phyloP scores from a whole-genome alignment of 208 protist genomes.

The Leptomonas pyrrhocoris region DNA sequence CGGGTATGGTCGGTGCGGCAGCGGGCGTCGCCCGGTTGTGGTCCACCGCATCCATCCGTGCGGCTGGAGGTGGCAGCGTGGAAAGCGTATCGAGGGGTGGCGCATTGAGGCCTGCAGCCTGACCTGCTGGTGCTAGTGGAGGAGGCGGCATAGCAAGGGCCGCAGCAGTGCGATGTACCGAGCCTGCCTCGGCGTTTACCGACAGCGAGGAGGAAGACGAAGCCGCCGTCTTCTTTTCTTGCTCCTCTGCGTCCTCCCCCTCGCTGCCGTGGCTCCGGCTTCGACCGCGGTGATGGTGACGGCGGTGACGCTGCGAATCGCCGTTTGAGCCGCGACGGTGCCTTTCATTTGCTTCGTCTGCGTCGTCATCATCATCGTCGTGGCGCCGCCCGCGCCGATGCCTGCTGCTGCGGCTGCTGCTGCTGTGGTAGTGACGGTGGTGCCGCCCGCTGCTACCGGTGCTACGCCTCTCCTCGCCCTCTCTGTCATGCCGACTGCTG shows the following conservation, averaged over 20 bases:
- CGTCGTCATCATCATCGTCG: not conserved
- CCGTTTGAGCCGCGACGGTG: not conserved
- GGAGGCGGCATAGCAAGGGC: too few relatives aligned
- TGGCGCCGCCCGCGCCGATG: slow-evolving; percentile 4
- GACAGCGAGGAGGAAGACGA: not conserved
- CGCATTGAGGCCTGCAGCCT: too few relatives aligned
- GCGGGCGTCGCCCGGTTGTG: not conserved
- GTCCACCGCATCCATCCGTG: not conserved
- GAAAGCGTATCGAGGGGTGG: too few relatives aligned
- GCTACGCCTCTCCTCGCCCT: not conserved
- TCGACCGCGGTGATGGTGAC: slow-evolving; percentile 13
- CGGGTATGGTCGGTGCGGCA: not conserved
- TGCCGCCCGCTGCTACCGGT: not conserved
- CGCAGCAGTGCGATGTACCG: too few relatives aligned
- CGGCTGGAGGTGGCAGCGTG: not conserved
- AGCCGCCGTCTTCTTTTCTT: not conserved
- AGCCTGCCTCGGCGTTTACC: not conserved
- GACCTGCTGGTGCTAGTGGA: too few relatives aligned
- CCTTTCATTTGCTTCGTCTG: not conserved
- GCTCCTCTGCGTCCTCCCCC: not conserved
- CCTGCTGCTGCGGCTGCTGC: slow-evolving; percentile 6
- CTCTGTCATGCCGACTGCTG: not conserved
- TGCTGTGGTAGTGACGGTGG: slow-evolving; percentile 20
- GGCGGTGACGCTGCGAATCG: not conserved
- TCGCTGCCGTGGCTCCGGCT: not conserved